phyloP scores from a whole-genome alignment of 2,329 filamentous ascomycete species.

The Tolypocladium guangdongense region DNA sequence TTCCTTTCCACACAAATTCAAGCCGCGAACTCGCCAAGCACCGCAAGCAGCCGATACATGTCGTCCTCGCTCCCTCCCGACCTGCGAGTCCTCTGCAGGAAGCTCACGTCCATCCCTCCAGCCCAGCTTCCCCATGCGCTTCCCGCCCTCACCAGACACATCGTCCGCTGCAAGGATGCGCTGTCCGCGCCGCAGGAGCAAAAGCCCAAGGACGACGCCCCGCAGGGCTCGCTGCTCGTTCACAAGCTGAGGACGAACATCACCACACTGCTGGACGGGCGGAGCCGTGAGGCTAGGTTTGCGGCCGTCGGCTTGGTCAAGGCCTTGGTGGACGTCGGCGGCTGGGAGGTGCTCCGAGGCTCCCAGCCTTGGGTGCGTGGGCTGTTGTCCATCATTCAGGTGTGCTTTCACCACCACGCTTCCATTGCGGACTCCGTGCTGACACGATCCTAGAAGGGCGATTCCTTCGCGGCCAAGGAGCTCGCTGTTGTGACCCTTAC shows the following conservation, averaged over 20 bases:
- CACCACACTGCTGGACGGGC: conserved; percentile 67
- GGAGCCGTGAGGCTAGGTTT: conserved; percentile 63
- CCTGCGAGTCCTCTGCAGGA: conserved; percentile 54
- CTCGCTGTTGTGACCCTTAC: conserved; percentile 67
- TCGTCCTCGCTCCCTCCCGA: conserved; percentile 30
- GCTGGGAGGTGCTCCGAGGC: conserved; percentile 68
- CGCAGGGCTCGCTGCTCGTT: conserved; percentile 58
- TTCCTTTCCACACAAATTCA: background rate
- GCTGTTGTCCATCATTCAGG: conserved; percentile 64
- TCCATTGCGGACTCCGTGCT: background rate
- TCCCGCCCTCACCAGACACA: conserved; percentile 53
- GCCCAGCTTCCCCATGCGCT: conserved; percentile 64
- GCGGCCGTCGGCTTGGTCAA: conserved; percentile 71
- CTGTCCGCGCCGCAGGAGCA: conserved; percentile 54
- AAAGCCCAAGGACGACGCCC: conserved; percentile 47
- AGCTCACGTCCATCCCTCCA: conserved; percentile 60
- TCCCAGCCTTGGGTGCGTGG: conserved; percentile 66
- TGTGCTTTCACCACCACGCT: conserved; percentile 19
- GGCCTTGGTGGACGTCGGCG: conserved; percentile 68
- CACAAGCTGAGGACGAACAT: conserved; percentile 76
- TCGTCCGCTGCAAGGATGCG: conserved; percentile 44
- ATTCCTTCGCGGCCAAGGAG: conserved; percentile 64
- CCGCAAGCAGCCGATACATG: conserved; percentile 8
- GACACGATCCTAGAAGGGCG: conserved; percentile 50
- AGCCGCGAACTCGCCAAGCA: background rate